Evolutionary conservation across 2,329 filamentous ascomycete genomes (phyloP).

Genomic region (Alternaria consortialis): DNA sequence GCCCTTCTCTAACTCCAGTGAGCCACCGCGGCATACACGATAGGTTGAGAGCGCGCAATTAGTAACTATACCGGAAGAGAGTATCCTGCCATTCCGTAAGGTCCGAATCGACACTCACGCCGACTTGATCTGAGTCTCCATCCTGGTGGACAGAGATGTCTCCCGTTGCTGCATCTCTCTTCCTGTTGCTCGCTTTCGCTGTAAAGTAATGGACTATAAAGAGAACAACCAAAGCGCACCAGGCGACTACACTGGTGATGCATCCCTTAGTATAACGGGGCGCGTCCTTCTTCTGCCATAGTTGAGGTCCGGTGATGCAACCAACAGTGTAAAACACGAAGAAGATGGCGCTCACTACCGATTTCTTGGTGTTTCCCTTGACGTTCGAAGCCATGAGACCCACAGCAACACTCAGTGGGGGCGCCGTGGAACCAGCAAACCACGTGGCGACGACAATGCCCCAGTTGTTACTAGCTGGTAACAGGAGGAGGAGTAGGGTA

Average conservation of each 20-base stretch:
- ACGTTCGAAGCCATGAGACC: constrained; percentile 60
- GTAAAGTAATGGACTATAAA: background rate
- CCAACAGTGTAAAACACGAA: constrained; percentile 62
- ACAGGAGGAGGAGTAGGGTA: constrained; percentile 55
- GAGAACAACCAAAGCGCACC: constrained; percentile 30
- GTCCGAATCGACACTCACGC: too few relatives aligned
- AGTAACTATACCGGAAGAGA: too few relatives aligned
- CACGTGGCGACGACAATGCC: constrained; percentile 60
- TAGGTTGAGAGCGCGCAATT: too few relatives aligned
- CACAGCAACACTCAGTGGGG: constrained; percentile 53
- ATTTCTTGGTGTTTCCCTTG: constrained; percentile 62
- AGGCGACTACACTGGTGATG: constrained; percentile 57
- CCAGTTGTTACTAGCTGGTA: constrained; percentile 54
- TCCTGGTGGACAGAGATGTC: too few relatives aligned
- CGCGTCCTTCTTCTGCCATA: constrained; percentile 54
- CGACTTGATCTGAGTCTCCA: too few relatives aligned
- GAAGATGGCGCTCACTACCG: constrained; percentile 58
- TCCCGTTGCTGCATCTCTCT: too few relatives aligned
- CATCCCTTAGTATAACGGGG: constrained; percentile 59
- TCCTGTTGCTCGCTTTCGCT: background rate
- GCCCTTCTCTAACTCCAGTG: too few relatives aligned
- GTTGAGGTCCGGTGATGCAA: constrained; percentile 59
- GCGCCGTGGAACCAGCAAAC: constrained; percentile 58
- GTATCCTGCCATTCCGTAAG: too few relatives aligned
- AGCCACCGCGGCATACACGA: too few relatives aligned